Evolutionary conservation across 352 stramenopile genomes (phyloP), one percentile per base, ranked within the genome.

Genomic region (Pythium angustatum): DNA sequence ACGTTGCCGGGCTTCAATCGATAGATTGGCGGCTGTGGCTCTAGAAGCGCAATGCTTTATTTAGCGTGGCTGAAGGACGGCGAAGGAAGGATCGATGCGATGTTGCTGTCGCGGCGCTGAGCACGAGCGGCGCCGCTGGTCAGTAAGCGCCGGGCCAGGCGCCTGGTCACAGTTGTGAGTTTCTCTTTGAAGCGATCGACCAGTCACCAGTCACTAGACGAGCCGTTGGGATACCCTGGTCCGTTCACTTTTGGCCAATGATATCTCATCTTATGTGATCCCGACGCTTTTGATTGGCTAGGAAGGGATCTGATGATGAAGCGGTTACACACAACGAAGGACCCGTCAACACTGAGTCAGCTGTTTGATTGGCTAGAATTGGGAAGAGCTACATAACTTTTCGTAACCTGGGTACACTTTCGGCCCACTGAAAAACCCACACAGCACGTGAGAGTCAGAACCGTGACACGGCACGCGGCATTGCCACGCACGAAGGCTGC

Each of bases 161-260:
- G 36, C 7, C 60, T 56, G 51, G 60, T 61, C 60, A 66, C 58
- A 66, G 58, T 59, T 66, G 58, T 66, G 58, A 66, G 60, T 60
- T n/a, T 57, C 34, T 64, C 14, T 52, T 55, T 59, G 51, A 59
- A 66, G 48, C 17, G 58, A 48, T 28, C 53, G 38, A 38, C 58
- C 40, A 59, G 58, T 65, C 48, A 54, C 58, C 58, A 51, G 54
- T 52, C 36, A 36, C 53, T 60, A 6, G 5, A 17, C 14, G 24
- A 21, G 40, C 24, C 19, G 22, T 36, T 43, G 14, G 36, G 36
- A 43, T 43, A 43, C 15, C 7, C 14, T 3, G 50, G 4, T 21
- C 11, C 9, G 40, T 31, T 54, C 41, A 61, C 33, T 54, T 61
- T 61, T 47, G 40, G 26, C 59, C 59, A 66, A 59, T 66, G 14